Conservation (phyloP, 192 early-diverging fungal species). For the Coemansia sp. region DNA sequence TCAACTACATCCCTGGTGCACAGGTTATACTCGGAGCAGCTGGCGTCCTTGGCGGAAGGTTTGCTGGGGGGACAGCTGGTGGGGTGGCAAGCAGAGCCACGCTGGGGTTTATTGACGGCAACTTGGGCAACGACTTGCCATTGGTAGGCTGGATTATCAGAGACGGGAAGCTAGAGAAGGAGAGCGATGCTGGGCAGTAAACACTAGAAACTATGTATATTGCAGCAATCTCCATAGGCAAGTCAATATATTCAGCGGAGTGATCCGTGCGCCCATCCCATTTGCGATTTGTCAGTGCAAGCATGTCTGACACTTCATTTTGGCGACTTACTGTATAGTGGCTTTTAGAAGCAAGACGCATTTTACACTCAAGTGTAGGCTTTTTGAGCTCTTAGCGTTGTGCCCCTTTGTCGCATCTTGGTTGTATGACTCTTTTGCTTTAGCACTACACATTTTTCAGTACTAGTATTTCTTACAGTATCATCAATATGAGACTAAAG, state of each 20-base stretch:
- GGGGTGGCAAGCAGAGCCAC: constrained; percentile 28
- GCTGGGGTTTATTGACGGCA: constrained; percentile 29
- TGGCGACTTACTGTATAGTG: neutral
- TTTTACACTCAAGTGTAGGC: neutral
- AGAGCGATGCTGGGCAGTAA: neutral
- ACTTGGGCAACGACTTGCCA: constrained; percentile 29
- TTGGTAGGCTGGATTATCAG: constrained; percentile 46
- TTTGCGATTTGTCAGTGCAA: neutral
- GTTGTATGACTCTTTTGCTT: neutral
- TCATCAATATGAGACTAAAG: neutral
- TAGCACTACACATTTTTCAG: neutral
- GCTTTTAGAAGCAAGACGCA: neutral
- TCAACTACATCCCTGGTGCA: constrained; percentile 33
- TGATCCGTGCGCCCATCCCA: neutral
- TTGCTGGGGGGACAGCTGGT: constrained; percentile 43
- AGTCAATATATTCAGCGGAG: neutral
- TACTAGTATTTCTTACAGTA: neutral
- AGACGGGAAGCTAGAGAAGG: constrained; percentile 11
- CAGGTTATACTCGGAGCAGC: constrained; percentile 34
- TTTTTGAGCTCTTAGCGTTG: neutral
- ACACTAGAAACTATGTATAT: neutral
- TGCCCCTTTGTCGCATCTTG: neutral
- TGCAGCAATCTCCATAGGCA: neutral
- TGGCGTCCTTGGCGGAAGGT: constrained; percentile 31
- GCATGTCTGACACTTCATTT: neutral